Evolutionary conservation across 192 early-diverging fungal genomes (phyloP).

Genomic region (Jimgerdemannia flammicorona): DNA sequence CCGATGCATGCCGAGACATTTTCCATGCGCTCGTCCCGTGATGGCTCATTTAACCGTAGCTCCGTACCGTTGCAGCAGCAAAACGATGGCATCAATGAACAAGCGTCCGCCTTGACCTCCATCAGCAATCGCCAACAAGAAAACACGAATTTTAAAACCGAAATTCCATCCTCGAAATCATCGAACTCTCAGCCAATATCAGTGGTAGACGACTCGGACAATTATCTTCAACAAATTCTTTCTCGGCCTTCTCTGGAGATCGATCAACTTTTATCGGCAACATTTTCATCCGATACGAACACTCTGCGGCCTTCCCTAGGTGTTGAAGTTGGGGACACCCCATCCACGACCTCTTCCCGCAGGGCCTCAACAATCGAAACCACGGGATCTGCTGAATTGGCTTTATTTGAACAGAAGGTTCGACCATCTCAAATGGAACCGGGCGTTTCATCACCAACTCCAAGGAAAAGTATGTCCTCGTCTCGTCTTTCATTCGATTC

Average conservation of each 20-base stretch:
- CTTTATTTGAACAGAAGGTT: neutral
- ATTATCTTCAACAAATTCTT: neutral
- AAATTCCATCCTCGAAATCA: neutral
- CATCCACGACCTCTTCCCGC: neutral
- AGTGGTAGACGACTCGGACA: neutral
- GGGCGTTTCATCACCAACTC: neutral
- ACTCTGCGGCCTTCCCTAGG: neutral
- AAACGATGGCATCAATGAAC: neutral
- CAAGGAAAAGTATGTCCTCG: neutral
- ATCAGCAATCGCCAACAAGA: neutral
- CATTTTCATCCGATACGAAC: neutral
- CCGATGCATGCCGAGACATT: neutral
- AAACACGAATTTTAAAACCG: neutral
- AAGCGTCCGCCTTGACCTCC: neutral
- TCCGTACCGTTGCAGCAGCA: neutral
- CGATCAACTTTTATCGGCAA: neutral
- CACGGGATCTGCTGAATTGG: neutral
- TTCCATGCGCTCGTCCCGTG: neutral
- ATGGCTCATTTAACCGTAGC: neutral
- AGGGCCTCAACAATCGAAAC: neutral
- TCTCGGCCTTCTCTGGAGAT: neutral
- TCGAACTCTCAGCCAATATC: neutral
- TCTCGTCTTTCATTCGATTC: neutral
- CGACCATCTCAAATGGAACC: neutral
- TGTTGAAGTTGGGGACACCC: neutral